Conservation (phyloP, 2,329 filamentous ascomycete genomes). For the Penicillium corylophilum region DNA sequence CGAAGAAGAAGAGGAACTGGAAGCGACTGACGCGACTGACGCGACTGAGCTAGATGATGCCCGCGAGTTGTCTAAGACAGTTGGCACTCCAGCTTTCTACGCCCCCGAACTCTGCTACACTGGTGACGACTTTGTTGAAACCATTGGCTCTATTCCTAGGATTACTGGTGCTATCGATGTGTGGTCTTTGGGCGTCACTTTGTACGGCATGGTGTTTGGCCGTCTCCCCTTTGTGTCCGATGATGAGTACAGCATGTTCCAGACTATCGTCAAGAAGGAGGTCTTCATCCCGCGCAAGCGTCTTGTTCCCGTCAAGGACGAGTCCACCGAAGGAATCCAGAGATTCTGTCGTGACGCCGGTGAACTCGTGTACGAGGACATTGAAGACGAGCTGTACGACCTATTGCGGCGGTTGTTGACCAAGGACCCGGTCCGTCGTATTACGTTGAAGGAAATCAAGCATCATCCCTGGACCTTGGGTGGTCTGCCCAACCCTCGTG, state of each 20-base stretch:
- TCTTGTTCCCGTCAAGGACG: constrained; percentile 66
- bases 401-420: constrained; percentile 75
- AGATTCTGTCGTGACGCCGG: constrained; percentile 64
- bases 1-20: constrained; percentile 73
- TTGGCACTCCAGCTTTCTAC: constrained; percentile 96
- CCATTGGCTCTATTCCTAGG: constrained; percentile 61
- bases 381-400: constrained; percentile 77
- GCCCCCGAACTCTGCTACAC: constrained; percentile 95
- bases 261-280: constrained; percentile 87
- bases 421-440: constrained; percentile 86
- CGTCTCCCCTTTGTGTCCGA: constrained; percentile 90
- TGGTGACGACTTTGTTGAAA: constrained; percentile 59
- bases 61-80: constrained; percentile 94
- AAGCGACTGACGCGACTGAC: constrained; percentile 80
- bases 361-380: constrained; percentile 78
- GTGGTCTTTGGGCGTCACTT: constrained; percentile 93
- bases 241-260: constrained; percentile 89
- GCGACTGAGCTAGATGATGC: constrained; percentile 87
- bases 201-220: constrained; percentile 93
- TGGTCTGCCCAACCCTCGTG: constrained; percentile 69
- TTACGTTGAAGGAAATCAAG: constrained; percentile 88
- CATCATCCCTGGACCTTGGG: constrained; percentile 87
- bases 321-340: constrained; percentile 46
- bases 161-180: constrained; percentile 94
- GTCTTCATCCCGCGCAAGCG: constrained; percentile 82